These are phyloP conservation scores for Pythium insidiosum DNA, from an alignment of 352 stramenopile genomes.

Conservation along the genomic window DNA sequence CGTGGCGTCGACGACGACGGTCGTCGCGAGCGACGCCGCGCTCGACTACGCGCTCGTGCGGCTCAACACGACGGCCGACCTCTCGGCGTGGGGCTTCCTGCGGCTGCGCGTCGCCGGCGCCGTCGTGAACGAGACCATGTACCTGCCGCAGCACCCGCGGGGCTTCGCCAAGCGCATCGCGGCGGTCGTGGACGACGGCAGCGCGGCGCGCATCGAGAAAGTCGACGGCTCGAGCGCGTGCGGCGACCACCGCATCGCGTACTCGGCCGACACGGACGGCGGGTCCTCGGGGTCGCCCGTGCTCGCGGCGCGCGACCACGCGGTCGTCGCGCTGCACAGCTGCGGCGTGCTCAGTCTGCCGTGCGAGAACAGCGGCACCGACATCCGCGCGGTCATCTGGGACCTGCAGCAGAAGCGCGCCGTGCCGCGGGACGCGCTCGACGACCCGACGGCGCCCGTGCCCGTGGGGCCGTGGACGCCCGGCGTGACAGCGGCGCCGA, in stretches of 20 bases:
- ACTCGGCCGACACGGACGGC: conserved; percentile 14
- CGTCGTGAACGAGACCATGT: conserved; percentile 6
- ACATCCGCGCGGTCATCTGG: conserved; percentile 8
- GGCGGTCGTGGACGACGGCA: conserved; percentile 10
- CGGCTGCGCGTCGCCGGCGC: conserved; percentile 10
- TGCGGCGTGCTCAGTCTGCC: conserved; percentile 7
- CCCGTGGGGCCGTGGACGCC: conserved; percentile 7
- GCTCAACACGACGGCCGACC: conserved; percentile 14
- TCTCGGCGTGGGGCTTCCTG: conserved; percentile 10
- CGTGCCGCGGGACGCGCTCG: conserved; percentile 7
- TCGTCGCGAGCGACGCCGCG: conserved; percentile 7
- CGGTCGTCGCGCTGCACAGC: conserved; percentile 14
- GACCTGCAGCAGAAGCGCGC: conserved; percentile 7
- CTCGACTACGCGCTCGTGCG: conserved; percentile 23
- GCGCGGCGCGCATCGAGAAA: conserved; percentile 3
- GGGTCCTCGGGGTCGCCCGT: conserved; percentile 12
- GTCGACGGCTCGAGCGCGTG: conserved; percentile 8
- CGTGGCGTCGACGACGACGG: conserved; percentile 8
- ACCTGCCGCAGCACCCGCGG: conserved; percentile 9
- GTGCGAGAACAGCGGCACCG: conserved; percentile 11
- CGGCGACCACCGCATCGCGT: conserved; percentile 11
- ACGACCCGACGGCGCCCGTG: conserved; percentile 2
- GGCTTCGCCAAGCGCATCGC: conserved; percentile 12
- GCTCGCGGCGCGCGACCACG: conserved; percentile 5
- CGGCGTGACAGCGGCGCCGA: conserved; percentile 2